phyloP scores from a whole-genome alignment of 1,284 basidiomycete species.

The Stygiomarasmius scandens region DNA sequence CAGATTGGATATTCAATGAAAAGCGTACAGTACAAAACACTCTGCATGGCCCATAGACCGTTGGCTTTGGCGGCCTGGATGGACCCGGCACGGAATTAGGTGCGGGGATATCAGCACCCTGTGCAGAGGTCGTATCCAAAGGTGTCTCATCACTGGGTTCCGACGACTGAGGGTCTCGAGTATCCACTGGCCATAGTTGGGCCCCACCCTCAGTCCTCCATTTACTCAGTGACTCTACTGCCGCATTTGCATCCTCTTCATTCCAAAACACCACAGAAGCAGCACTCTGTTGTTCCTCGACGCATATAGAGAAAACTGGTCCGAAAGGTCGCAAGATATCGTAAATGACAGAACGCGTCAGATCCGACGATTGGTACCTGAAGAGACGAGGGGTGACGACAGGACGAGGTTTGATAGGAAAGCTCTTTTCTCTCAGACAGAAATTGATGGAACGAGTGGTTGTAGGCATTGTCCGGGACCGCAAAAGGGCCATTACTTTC shows the following conservation, averaged over 20 bases:
- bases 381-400: not conserved
- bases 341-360: constrained; percentile 12
- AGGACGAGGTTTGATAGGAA: not conserved
- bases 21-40: too few species aligned
- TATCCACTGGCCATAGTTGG: too few species aligned
- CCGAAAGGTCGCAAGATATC: constrained; percentile 23
- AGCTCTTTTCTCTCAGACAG: not conserved
- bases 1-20: too few species aligned
- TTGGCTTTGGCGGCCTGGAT: too few species aligned
- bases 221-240: constrained; percentile 1
- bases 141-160: too few species aligned
- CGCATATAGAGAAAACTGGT: constrained; percentile 17
- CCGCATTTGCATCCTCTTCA: constrained; percentile 20
- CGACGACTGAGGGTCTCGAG: too few species aligned
- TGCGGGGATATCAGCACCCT: too few species aligned
- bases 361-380: not conserved
- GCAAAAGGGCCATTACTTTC: constrained; percentile 1
- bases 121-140: too few species aligned
- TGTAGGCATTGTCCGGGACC: not conserved
- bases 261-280: constrained; percentile 24
- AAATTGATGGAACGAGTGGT: not conserved
- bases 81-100: too few species aligned
- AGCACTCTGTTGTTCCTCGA: constrained; percentile 20
- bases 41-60: too few species aligned
- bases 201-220: too few species aligned